phyloP scores from a whole-genome alignment of 148 eudicot genomes.

The Cornus kousa region DNA sequence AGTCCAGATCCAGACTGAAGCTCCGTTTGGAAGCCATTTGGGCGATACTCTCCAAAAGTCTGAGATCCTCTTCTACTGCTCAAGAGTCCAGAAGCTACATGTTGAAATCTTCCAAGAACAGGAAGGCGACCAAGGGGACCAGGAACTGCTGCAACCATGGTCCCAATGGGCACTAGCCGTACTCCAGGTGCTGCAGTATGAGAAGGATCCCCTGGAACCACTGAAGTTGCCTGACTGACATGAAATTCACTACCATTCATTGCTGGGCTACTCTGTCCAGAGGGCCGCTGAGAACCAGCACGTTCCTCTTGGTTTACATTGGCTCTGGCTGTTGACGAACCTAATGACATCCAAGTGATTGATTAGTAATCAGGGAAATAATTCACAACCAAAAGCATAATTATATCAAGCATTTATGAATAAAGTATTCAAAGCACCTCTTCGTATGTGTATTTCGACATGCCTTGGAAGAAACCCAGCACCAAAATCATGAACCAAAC shows the following conservation, averaged over 20 bases:
- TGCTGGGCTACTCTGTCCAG: constrained; percentile 27
- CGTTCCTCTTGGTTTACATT: constrained; percentile 28
- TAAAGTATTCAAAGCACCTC: constrained; percentile 26
- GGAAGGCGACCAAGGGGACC: constrained; percentile 31
- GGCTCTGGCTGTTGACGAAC: constrained; percentile 17
- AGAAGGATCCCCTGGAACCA: constrained; percentile 21
- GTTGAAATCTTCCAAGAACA: constrained; percentile 32
- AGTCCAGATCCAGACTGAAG: constrained; percentile 19
- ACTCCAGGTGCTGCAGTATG: constrained; percentile 27
- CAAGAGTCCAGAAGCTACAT: constrained; percentile 22
- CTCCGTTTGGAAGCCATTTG: constrained; percentile 24
- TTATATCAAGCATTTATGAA: background rate
- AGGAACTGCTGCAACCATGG: constrained; percentile 37
- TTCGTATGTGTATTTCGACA: constrained; percentile 49
- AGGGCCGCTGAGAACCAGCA: constrained; percentile 32
- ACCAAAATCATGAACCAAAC: constrained; percentile 31
- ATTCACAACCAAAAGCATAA: background rate
- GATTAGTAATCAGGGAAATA: constrained; percentile 3
- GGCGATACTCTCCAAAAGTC: constrained; percentile 14
- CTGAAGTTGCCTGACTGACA: constrained; percentile 27
- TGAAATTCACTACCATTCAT: constrained; percentile 18
- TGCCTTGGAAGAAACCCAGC: constrained; percentile 35
- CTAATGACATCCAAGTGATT: constrained; percentile 10
- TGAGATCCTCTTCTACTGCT: constrained; percentile 26
- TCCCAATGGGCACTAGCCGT: constrained; percentile 33